Conservation (phyloP, 257 asterid genomes). For the Primulina eburnea region DNA sequence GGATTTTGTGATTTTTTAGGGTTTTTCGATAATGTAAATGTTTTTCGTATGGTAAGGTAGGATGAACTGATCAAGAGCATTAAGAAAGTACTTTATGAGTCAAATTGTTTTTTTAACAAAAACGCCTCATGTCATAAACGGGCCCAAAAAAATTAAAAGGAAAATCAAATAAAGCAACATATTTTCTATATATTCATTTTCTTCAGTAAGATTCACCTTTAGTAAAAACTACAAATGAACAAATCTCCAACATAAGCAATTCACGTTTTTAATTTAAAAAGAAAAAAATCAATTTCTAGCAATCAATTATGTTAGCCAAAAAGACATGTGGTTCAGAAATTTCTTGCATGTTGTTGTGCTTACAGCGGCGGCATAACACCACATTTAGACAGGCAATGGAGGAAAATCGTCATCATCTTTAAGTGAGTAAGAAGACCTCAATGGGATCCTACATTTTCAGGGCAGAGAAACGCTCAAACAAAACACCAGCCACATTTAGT, state of each 20-base stretch:
- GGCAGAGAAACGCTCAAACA: conserved; percentile 34
- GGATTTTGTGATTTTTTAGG: too few relatives aligned
- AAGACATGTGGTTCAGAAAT: not conserved
- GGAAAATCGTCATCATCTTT: conserved; percentile 87
- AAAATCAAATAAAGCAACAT: not conserved
- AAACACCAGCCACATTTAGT: conserved; percentile 30
- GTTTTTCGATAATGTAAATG: too few relatives aligned
- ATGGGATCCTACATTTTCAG: conserved; percentile 51
- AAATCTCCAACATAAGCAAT: not conserved
- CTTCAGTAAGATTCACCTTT: not conserved
- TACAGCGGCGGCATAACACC: conserved; percentile 22
- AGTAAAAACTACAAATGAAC: not conserved
- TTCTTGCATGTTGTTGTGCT: conserved; percentile 8
- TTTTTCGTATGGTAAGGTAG: too few relatives aligned
- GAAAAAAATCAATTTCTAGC: too few relatives aligned
- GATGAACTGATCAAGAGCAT: too few relatives aligned
- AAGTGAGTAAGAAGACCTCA: conserved; percentile 62
- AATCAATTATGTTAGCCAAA: not conserved
- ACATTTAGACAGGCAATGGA: conserved; percentile 50
- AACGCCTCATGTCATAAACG: too few relatives aligned
- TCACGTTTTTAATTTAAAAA: not conserved
- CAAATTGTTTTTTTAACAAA: too few relatives aligned
- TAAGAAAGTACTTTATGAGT: too few relatives aligned
- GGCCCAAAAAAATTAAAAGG: too few relatives aligned
- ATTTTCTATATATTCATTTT: too few relatives aligned